Conservation (phyloP, 345 rosid species). For the Brassica napus region Da-Ae NC_063439.1:847501-848000, state of each 20-base stretch:
- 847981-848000: constrained; percentile 91
- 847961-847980: constrained; percentile 61
- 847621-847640: constrained; percentile 97
- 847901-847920: neutral
- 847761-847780: constrained; percentile 87
- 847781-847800: constrained; percentile 92
- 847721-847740: constrained; percentile 60
- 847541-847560: constrained; percentile 2
- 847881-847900: constrained; percentile 54
- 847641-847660: constrained; percentile 89
- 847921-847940: neutral
- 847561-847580: constrained; percentile 58
- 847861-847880: constrained; percentile 90
- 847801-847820: constrained; percentile 81
- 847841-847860: constrained; percentile 99
- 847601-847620: constrained; percentile 97
- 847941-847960: neutral
- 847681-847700: neutral
- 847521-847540: neutral
- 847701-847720: constrained; percentile 1
- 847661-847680: constrained; percentile 67
- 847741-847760: constrained; percentile 91
- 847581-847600: constrained; percentile 96
- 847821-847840: constrained; percentile 94
- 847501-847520: constrained; percentile 43